phyloP scores from a whole-genome alignment of 2,329 filamentous ascomycete species.

The Fusarium sp. region DNA sequence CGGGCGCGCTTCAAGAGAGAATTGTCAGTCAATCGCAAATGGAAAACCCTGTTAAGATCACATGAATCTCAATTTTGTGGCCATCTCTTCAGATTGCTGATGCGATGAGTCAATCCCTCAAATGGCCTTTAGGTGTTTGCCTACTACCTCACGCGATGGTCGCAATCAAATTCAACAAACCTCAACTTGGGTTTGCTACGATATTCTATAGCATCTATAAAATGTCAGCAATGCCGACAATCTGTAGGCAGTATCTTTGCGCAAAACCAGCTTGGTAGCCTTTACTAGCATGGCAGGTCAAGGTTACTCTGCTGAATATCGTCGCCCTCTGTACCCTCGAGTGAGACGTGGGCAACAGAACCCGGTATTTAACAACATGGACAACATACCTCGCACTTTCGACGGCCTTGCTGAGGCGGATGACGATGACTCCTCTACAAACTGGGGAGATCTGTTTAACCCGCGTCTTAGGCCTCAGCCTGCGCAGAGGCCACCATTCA shows the following conservation, averaged over 20 bases:
- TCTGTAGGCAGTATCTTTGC: too few species aligned
- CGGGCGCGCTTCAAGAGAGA: too few species aligned
- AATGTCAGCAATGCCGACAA: neutral
- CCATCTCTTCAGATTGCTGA: neutral
- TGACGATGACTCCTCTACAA: neutral
- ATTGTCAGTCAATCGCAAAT: neutral
- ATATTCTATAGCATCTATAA: slow-evolving; percentile 15
- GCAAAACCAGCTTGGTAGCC: neutral
- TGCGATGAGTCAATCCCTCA: neutral
- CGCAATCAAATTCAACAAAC: slow-evolving; percentile 22
- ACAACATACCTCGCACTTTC: neutral
- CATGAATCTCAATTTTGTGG: too few species aligned
- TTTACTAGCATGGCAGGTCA: slow-evolving; percentile 8
- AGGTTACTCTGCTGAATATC: neutral
- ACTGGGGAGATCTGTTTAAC: neutral
- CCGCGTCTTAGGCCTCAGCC: neutral
- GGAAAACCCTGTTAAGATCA: neutral
- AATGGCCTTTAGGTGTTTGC: slow-evolving; percentile 7
- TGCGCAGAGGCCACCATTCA: neutral
- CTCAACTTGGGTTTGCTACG: neutral
- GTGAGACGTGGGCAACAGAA: slow-evolving; percentile 1
- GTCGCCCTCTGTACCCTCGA: neutral
- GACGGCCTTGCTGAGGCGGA: slow-evolving; percentile 18
- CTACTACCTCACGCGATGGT: neutral
- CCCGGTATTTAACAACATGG: neutral